phyloP scores from a whole-genome alignment of 192 early-diverging fungal species.

The Linnemannia schmuckeri region DNA sequence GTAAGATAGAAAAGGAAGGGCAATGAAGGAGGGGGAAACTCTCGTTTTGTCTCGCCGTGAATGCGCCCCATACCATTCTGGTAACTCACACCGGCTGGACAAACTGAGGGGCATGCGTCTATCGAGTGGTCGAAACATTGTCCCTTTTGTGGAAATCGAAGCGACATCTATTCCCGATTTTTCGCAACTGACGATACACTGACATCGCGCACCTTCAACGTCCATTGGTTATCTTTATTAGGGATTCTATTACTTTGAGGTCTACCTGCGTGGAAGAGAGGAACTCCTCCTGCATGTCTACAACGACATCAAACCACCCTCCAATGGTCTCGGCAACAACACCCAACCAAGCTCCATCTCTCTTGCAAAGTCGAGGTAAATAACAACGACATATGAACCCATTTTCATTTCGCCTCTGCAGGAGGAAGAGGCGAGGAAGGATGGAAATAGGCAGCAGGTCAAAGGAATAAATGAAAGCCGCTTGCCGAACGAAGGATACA shows the following conservation, averaged over 20 bases:
- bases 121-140: not conserved
- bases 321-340: conserved; percentile 17
- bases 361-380: conserved; percentile 63
- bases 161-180: not conserved
- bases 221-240: conserved; percentile 29
- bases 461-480: not conserved
- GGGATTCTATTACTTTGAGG: conserved; percentile 77
- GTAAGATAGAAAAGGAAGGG: not conserved
- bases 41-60: not conserved
- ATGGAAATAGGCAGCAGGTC: not conserved
- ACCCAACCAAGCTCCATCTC: conserved; percentile 57
- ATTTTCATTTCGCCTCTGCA: not conserved
- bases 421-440: not conserved
- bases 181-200: too few species aligned
- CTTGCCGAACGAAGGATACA: not conserved
- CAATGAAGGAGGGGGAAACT: not conserved
- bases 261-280: conserved; percentile 76
- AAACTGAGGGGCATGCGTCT: not conserved
- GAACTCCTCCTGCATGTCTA: conserved; percentile 75
- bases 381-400: not conserved
- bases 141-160: not conserved
- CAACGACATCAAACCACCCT: conserved; percentile 56
- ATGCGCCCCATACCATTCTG: not conserved
- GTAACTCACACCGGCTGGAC: not conserved
- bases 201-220: not conserved